Evolutionary conservation across 148 eudicot species (phyloP), one percentile per base, ranked within the genome.

Genomic region (Arbutus unedo): DNA sequence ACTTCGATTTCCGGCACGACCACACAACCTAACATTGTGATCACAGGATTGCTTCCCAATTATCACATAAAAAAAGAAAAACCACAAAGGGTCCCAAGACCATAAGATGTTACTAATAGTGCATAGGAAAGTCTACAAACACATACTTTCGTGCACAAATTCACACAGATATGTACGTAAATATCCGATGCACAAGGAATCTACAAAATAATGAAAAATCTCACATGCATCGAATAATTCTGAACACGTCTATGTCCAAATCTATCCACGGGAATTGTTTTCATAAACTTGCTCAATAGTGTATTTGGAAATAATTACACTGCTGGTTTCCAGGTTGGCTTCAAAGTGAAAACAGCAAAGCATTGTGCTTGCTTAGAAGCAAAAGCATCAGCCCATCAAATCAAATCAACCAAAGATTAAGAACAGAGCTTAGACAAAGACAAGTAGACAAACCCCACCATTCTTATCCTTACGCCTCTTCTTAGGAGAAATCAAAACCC

Each of bases 331-430:
- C 83, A 55, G 74, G 56, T 79, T 84, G 49, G 79, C 72, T 79
- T 60, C 72, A 16, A 72, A 79, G 82, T 56, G 82, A 73, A 25
- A 79, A 74, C 75, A 79, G 59, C 86, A 31, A 62, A 74, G 50
- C 47, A 41, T 72, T 79, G 75, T 57, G 66, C 38, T 84, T 84
- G 73, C 82, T 73, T 84, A 73, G 83, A 84, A 74, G 82, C 83
- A 80, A 84, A 79, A 79, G 60, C 74, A 84, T 73, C 47, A 7
- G n/a, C 68, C 74, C 74, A 73, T 84, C 82, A 79, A 72, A 79
- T 70, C 38, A 79, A 72, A 79, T 70, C 38, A 79, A 72, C 70
- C 44, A 68, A 78, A 68, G 67, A 70, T 79, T 83, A 78, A 71
- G 70, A 77, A 77, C 59, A 54, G 21, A 54, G 31, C 11, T 21